These are phyloP conservation scores for Lignosus rhinocerotis DNA, from an alignment of 1,284 basidiomycete genomes.

Conservation along the genomic window DNA sequence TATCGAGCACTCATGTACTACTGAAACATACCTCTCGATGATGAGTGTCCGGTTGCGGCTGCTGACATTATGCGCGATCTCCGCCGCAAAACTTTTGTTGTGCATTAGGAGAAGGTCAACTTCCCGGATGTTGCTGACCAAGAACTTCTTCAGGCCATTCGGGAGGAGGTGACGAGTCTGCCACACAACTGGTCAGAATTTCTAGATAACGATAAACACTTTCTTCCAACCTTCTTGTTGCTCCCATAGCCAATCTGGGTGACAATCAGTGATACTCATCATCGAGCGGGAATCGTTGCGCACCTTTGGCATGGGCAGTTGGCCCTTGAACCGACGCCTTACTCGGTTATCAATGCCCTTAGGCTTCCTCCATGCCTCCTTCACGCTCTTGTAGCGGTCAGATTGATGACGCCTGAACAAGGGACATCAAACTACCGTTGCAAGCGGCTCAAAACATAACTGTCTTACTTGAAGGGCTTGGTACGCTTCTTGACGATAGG, in stretches of 20 bases:
- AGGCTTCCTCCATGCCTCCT: conserved; percentile 97
- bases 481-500: conserved; percentile 97
- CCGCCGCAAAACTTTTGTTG: conserved; percentile 95
- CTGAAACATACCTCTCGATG: conserved; percentile 72
- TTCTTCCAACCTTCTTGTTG: conserved; percentile 65
- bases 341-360: conserved; percentile 98
- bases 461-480: conserved; percentile 86
- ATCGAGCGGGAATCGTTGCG: conserved; percentile 27
- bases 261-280: background rate
- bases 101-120: conserved; percentile 96
- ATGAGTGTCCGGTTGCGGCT: conserved; percentile 95
- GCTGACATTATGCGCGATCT: conserved; percentile 97
- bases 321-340: conserved; percentile 94
- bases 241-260: conserved; percentile 78
- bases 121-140: conserved; percentile 91
- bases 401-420: conserved; percentile 87
- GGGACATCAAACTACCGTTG: background rate
- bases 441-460: background rate
- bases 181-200: background rate
- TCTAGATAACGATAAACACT: background rate
- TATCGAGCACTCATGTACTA: background rate
- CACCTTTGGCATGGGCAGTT: conserved; percentile 92
- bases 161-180: conserved; percentile 92
- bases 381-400: conserved; percentile 92
- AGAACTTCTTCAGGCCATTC: conserved; percentile 91